Evolutionary conservation across 2,329 filamentous ascomycete species (phyloP).

Genomic region (Curvularia lunata): DNA sequence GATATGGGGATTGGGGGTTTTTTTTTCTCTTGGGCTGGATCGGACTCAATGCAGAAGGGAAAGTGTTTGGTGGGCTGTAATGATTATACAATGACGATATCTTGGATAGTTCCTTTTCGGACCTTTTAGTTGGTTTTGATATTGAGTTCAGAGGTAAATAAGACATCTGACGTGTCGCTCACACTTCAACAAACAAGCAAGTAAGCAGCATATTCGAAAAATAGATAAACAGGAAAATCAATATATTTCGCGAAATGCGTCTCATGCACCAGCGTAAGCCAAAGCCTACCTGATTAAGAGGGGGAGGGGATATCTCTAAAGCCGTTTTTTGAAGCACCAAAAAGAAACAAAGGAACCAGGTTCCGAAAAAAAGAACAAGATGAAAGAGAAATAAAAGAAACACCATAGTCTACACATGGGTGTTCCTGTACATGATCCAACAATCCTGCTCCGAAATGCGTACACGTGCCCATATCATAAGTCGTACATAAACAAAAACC

Average conservation of each 20-base stretch:
- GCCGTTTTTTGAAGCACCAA: background rate
- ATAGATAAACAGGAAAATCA: background rate
- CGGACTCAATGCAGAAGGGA: background rate
- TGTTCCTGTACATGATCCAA: background rate
- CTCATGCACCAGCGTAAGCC: background rate
- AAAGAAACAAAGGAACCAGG: background rate
- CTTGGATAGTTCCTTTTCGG: constrained; percentile 8
- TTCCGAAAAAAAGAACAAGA: too few species aligned
- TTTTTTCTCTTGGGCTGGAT: too few species aligned
- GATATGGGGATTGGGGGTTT: background rate
- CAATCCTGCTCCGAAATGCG: background rate
- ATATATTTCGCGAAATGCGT: background rate
- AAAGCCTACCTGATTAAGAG: background rate
- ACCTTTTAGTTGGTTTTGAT: background rate
- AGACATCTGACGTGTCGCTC: background rate
- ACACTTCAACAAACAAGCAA: background rate
- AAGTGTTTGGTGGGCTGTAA: background rate
- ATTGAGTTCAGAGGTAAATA: background rate
- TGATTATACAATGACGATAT: constrained; percentile 22
- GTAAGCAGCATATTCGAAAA: background rate
- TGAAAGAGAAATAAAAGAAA: background rate
- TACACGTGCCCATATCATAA: background rate
- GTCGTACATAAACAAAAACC: background rate
- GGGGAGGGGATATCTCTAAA: constrained; percentile 19
- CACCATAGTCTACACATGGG: background rate